phyloP scores from a whole-genome alignment of 2,329 filamentous ascomycete genomes.

The Trichoderma citrinoviride region DNA sequence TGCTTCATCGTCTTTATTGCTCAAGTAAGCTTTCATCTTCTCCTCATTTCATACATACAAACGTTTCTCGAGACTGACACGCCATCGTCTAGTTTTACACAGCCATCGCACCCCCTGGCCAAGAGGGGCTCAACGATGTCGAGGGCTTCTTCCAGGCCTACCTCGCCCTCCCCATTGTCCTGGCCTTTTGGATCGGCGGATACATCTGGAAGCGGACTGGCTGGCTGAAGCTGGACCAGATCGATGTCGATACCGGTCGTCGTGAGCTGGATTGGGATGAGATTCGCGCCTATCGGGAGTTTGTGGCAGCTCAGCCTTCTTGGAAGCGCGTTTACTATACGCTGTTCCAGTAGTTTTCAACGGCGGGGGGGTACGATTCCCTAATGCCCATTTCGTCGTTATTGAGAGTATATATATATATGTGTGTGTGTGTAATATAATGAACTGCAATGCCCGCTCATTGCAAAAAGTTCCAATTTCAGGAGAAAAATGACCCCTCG shows the following conservation, averaged over 20 bases:
- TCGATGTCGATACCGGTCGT: slow-evolving; percentile 65
- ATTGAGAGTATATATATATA: too few species aligned
- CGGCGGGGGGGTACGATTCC: too few species aligned
- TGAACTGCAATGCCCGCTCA: background rate
- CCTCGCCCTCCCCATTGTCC: slow-evolving; percentile 52
- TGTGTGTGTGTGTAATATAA: too few species aligned
- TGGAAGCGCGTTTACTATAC: slow-evolving; percentile 42
- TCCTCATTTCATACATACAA: slow-evolving; percentile 22
- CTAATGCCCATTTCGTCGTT: too few species aligned
- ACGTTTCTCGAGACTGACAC: background rate
- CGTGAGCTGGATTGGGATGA: slow-evolving; percentile 62
- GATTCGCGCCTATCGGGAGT: slow-evolving; percentile 53
- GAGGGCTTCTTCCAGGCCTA: slow-evolving; percentile 55
- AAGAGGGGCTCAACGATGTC: slow-evolving; percentile 36
- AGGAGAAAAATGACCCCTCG: too few species aligned
- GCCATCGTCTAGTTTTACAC: slow-evolving; percentile 42
- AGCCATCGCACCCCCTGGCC: slow-evolving; percentile 42
- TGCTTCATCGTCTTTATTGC: slow-evolving; percentile 53
- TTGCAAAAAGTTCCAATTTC: too few species aligned
- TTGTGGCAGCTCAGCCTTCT: slow-evolving; percentile 47
- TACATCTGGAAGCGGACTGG: slow-evolving; percentile 64
- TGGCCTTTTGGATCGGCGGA: slow-evolving; percentile 54
- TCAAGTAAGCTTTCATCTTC: slow-evolving; percentile 36
- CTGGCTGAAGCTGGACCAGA: slow-evolving; percentile 57
- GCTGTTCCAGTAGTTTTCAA: slow-evolving; percentile 30